These are phyloP conservation scores for Fusarium hostae DNA, from an alignment of 2,329 filamentous ascomycete species.

Conservation along the genomic window DNA sequence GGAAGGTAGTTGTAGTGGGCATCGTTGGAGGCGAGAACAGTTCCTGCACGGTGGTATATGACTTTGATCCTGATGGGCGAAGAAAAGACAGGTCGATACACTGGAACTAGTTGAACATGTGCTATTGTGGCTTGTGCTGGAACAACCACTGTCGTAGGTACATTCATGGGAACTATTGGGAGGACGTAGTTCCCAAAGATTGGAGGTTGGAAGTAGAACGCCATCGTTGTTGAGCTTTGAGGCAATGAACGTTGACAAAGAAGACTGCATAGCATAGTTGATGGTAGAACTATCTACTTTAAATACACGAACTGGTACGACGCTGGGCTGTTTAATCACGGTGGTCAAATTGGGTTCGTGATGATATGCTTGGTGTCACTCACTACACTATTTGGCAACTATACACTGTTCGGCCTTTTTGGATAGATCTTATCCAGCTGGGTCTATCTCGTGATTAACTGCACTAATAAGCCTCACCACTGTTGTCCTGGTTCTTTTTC, in stretches of 20 bases:
- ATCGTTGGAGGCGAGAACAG: slow-evolving; percentile 27
- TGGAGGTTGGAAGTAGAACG: slow-evolving; percentile 43
- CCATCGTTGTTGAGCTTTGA: slow-evolving; percentile 31
- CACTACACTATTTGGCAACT: neutral
- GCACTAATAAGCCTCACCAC: no score
- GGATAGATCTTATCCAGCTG: neutral
- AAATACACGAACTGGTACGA: neutral
- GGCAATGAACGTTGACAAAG: neutral
- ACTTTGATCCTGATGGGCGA: slow-evolving; percentile 28
- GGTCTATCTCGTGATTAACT: neutral
- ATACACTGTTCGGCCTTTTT: neutral
- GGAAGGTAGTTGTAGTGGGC: slow-evolving; percentile 26
- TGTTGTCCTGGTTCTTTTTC: neutral
- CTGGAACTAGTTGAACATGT: neutral
- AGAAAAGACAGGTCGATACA: neutral
- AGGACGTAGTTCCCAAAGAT: slow-evolving; percentile 31
- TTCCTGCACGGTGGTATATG: slow-evolving; percentile 33
- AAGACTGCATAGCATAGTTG: neutral
- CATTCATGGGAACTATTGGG: neutral
- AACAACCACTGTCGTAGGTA: neutral
- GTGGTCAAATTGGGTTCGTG: neutral
- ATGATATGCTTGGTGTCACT: slow-evolving; percentile 11
- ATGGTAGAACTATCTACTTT: neutral
- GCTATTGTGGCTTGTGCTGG: neutral
- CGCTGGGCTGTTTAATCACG: slow-evolving; percentile 3